These are phyloP conservation scores for Kwoniella europaea DNA, from an alignment of 768 basidiomycete genomes.

Conservation along the genomic window DNA sequence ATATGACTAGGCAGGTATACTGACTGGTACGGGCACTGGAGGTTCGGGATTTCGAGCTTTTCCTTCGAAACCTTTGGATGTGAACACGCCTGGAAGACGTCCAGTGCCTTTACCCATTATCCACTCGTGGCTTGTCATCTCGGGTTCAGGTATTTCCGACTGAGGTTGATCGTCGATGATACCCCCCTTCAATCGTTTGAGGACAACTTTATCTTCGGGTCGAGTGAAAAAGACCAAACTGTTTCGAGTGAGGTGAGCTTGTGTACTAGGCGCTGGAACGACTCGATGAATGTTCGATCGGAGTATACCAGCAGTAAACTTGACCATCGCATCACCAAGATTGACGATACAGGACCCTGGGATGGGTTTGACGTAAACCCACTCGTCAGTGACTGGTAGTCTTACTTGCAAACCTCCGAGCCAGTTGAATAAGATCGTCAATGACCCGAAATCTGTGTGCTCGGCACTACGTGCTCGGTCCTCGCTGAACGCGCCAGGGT, in stretches of 20 bases:
- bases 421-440: constrained; percentile 42
- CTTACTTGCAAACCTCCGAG: constrained; percentile 37
- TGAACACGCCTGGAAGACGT: constrained; percentile 31
- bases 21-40: not conserved
- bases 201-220: constrained; percentile 64
- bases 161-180: constrained; percentile 52
- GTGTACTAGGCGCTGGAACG: constrained; percentile 64
- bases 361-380: constrained; percentile 61
- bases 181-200: constrained; percentile 65
- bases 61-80: constrained; percentile 28
- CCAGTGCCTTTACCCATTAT: constrained; percentile 30
- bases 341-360: constrained; percentile 69
- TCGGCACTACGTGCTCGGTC: constrained; percentile 24
- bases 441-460: constrained; percentile 37
- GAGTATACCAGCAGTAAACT: constrained; percentile 70
- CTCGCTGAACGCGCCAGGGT: constrained; percentile 19
- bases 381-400: constrained; percentile 23
- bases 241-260: constrained; percentile 66
- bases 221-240: constrained; percentile 74
- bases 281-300: constrained; percentile 71
- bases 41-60: not conserved
- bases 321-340: constrained; percentile 67
- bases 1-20: not conserved
- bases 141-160: constrained; percentile 18
- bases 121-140: constrained; percentile 40